Conservation (phyloP, 805 yeast species). For the Debaryomyces maramus region DNA sequence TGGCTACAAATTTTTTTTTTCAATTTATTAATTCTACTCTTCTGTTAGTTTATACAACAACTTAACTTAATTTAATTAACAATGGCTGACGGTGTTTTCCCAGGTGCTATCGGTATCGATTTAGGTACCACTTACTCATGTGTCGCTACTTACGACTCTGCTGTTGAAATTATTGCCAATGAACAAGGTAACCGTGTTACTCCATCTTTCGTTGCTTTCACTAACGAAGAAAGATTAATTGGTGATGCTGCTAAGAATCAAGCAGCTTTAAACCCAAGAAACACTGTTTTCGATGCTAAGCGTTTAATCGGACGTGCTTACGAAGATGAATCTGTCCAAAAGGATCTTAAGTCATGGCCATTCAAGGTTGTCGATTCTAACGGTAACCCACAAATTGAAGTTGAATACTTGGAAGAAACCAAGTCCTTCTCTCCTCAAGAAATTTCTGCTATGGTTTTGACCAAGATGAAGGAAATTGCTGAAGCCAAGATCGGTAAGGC, state of each 20-base stretch:
- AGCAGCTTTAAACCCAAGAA: slow-evolving; percentile 51
- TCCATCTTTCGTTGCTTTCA: slow-evolving; percentile 52
- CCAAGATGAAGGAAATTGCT: slow-evolving; percentile 67
- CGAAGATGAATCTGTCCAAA: slow-evolving; percentile 60
- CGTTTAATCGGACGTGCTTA: slow-evolving; percentile 62
- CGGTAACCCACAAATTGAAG: slow-evolving; percentile 50
- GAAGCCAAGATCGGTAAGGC: slow-evolving; percentile 83
- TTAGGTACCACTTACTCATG: slow-evolving; percentile 54
- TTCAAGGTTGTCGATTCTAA: slow-evolving; percentile 45
- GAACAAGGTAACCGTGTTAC: slow-evolving; percentile 55
- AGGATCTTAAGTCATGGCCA: slow-evolving; percentile 50
- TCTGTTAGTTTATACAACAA: slow-evolving; percentile 11
- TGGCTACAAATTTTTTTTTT: not conserved
- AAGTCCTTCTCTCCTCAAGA: slow-evolving; percentile 50
- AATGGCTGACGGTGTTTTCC: slow-evolving; percentile 98
- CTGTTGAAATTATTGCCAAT: slow-evolving; percentile 51
- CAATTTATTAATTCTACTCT: slow-evolving; percentile 5
- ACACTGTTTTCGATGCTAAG: slow-evolving; percentile 51
- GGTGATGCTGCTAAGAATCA: slow-evolving; percentile 54
- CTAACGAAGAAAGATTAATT: slow-evolving; percentile 49
- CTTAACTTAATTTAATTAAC: slow-evolving; percentile 18
- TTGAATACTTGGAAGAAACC: slow-evolving; percentile 47
- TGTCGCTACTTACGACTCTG: slow-evolving; percentile 51
- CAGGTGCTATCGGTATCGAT: slow-evolving; percentile 73
- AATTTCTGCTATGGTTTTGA: slow-evolving; percentile 50